These are phyloP conservation scores for Ilyonectria destructans DNA, from an alignment of 2,329 filamentous ascomycete genomes.

Conservation along the genomic window DNA sequence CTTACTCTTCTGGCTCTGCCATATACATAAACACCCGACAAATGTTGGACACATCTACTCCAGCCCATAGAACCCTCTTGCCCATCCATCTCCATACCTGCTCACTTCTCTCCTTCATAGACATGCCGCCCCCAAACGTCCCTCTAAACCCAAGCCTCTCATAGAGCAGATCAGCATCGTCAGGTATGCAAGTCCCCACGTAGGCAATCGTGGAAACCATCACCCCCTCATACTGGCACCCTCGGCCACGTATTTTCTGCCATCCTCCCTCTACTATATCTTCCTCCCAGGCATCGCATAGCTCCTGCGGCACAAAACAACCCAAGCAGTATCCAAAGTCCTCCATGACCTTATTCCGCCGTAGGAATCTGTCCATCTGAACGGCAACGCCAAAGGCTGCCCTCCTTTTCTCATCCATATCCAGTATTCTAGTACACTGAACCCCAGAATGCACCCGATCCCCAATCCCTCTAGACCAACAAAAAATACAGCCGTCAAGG, in stretches of 20 bases:
- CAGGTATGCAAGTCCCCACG: background rate
- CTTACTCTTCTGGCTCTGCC: background rate
- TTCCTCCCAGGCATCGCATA: constrained; percentile 9
- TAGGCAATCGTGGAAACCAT: constrained; percentile 1
- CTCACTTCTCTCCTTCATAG: background rate
- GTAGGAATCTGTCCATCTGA: background rate
- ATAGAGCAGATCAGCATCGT: background rate
- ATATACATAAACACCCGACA: constrained; percentile 5
- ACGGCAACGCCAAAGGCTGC: background rate
- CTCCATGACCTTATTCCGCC: background rate
- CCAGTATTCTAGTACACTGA: background rate
- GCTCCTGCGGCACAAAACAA: constrained; percentile 4
- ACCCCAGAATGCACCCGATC: background rate
- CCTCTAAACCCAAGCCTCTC: background rate
- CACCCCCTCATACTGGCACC: constrained; percentile 2
- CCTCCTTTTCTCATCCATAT: background rate
- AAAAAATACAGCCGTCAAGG: background rate
- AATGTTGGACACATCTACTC: background rate
- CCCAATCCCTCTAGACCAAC: background rate
- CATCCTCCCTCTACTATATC: constrained; percentile 2
- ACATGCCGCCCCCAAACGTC: too few relatives aligned
- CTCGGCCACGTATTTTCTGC: background rate
- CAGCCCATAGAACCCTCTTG: background rate
- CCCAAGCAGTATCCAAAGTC: background rate
- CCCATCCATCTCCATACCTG: constrained; percentile 4